These are phyloP conservation scores for Thelonectria olida DNA, from an alignment of 2,329 filamentous ascomycete species.

Conservation along the genomic window DNA sequence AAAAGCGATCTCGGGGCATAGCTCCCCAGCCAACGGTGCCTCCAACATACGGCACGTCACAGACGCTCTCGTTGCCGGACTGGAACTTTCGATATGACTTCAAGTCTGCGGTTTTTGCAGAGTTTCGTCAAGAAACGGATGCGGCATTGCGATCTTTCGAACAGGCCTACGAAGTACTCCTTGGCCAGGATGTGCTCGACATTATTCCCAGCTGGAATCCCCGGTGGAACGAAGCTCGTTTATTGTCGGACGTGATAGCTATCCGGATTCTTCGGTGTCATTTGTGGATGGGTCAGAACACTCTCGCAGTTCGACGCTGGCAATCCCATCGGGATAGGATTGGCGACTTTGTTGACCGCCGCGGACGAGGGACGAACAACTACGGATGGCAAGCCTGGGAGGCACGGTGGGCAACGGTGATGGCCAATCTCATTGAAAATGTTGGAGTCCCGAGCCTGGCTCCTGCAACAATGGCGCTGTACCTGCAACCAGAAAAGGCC, in stretches of 20 bases:
- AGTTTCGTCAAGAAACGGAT: conserved; percentile 94
- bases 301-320: conserved; percentile 83
- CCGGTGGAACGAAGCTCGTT: conserved; percentile 91
- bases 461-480: conserved; percentile 55
- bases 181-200: conserved; percentile 86
- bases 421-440: conserved; percentile 69
- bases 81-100: conserved; percentile 97
- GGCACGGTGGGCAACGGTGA: conserved; percentile 72
- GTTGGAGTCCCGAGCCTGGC: conserved; percentile 61
- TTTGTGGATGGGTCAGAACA: conserved; percentile 82
- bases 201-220: conserved; percentile 90
- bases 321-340: conserved; percentile 78
- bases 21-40: conserved; percentile 84
- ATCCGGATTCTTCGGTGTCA: conserved; percentile 85
- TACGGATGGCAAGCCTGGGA: conserved; percentile 98
- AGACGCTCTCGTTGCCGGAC: conserved; percentile 82
- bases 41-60: conserved; percentile 84
- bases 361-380: conserved; percentile 84
- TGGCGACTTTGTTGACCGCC: conserved; percentile 79
- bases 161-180: conserved; percentile 83
- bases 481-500: conserved; percentile 66
- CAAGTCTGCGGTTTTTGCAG: conserved; percentile 89
- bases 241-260: conserved; percentile 82
- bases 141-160: conserved; percentile 86
- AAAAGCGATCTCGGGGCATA: conserved; percentile 83